Percentiles rank a stretch among this genome's conserved stretches.
These are phyloP conservation scores for Nigrospora osmanthi DNA, from an alignment of 2,329 filamentous ascomycete species.

Conservation along the genomic window DNA sequence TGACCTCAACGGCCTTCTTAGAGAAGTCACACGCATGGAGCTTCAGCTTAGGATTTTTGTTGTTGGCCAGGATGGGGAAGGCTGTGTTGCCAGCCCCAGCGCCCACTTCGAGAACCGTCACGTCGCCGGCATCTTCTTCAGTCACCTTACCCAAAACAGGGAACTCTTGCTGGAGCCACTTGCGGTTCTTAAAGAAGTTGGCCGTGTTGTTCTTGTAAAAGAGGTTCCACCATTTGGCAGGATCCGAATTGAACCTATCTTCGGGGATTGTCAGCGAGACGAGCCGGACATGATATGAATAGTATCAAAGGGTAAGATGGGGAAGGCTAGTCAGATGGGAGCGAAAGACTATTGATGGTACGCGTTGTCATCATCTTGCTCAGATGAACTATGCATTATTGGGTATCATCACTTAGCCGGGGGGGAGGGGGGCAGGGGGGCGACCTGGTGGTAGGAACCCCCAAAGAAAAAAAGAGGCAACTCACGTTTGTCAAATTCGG, in stretches of 20 bases:
- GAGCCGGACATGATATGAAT: slow-evolving; percentile 5
- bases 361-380: slow-evolving; percentile 54
- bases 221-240: slow-evolving; percentile 94
- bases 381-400: slow-evolving; percentile 66
- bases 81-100: slow-evolving; percentile 95
- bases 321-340: slow-evolving; percentile 55
- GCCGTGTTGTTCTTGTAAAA: slow-evolving; percentile 97
- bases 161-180: slow-evolving; percentile 96
- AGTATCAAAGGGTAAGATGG: slow-evolving; percentile 4
- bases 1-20: slow-evolving; percentile 88
- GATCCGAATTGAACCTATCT: slow-evolving; percentile 81
- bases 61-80: slow-evolving; percentile 80
- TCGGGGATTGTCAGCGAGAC: slow-evolving; percentile 23
- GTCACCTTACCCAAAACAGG: slow-evolving; percentile 76
- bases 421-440: not conserved
- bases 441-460: not conserved
- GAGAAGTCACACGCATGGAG: slow-evolving; percentile 96
- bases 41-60: slow-evolving; percentile 73
- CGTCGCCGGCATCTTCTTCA: slow-evolving; percentile 57
- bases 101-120: slow-evolving; percentile 79
- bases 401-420: slow-evolving; percentile 43
- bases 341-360: slow-evolving; percentile 57
- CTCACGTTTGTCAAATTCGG: slow-evolving; percentile 83
- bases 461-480: slow-evolving; percentile 11
- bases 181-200: slow-evolving; percentile 98